These are phyloP conservation scores for Beauveria sp. DNA, from an alignment of 2,329 filamentous ascomycete genomes.

Conservation along the genomic window DNA sequence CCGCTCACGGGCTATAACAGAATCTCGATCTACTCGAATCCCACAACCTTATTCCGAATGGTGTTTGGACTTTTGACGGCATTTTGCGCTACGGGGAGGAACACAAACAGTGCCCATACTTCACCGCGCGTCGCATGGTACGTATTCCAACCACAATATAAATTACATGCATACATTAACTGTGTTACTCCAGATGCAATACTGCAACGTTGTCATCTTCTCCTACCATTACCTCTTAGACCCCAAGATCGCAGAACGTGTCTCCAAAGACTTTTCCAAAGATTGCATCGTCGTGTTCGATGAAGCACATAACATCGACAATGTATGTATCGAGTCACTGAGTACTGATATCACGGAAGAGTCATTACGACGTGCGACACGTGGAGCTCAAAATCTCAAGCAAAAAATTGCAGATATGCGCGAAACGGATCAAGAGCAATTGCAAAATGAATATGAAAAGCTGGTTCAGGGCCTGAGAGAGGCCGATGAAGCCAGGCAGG, in stretches of 20 bases:
- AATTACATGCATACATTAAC: neutral
- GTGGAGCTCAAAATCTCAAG: slow-evolving; percentile 86
- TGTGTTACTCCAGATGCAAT: slow-evolving; percentile 65
- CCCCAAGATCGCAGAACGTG: slow-evolving; percentile 92
- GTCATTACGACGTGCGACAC: slow-evolving; percentile 80
- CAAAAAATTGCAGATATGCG: slow-evolving; percentile 91
- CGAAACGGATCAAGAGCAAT: slow-evolving; percentile 85
- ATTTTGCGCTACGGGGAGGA: slow-evolving; percentile 86
- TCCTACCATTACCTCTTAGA: slow-evolving; percentile 98
- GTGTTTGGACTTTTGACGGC: slow-evolving; percentile 91
- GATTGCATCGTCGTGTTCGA: slow-evolving; percentile 99
- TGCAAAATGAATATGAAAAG: slow-evolving; percentile 93
- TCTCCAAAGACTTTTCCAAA: slow-evolving; percentile 92
- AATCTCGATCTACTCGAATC: slow-evolving; percentile 93
- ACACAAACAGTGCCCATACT: slow-evolving; percentile 96
- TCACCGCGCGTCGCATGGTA: slow-evolving; percentile 90
- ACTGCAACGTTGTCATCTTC: slow-evolving; percentile 99
- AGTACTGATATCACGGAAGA: slow-evolving; percentile 97
- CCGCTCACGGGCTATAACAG: slow-evolving; percentile 29
- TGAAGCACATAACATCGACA: slow-evolving; percentile 98
- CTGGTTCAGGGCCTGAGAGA: slow-evolving; percentile 85
- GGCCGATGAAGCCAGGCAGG: slow-evolving; percentile 80
- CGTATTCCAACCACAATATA: slow-evolving; percentile 16
- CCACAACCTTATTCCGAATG: slow-evolving; percentile 88
- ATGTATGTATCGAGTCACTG: slow-evolving; percentile 95